phyloP scores from a whole-genome alignment of 2,329 filamentous ascomycete genomes.

The Fusarium sp. region DNA sequence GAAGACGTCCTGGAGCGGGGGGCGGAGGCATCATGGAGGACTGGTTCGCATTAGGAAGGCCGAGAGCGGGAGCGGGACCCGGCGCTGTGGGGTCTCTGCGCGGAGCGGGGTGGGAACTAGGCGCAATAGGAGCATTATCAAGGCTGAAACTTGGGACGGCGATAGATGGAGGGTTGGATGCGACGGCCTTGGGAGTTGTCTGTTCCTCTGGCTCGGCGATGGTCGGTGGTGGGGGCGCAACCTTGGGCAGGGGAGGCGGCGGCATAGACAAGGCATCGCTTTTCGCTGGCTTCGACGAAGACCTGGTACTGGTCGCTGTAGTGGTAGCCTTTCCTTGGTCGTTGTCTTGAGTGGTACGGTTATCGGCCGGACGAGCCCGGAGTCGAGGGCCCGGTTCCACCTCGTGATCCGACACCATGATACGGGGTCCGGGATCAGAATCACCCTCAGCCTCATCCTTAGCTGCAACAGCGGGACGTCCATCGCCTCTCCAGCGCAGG shows the following conservation, averaged over 20 bases:
- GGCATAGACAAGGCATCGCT: slow-evolving; percentile 53
- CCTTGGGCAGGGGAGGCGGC: slow-evolving; percentile 52
- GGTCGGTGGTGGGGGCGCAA: slow-evolving; percentile 39
- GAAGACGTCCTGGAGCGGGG: slow-evolving; percentile 38
- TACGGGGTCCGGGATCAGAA: slow-evolving; percentile 33
- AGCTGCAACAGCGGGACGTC: slow-evolving; percentile 15
- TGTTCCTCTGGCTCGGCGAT: slow-evolving; percentile 53
- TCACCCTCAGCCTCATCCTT: slow-evolving; percentile 14
- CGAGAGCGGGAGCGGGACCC: slow-evolving; percentile 21
- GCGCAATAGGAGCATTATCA: slow-evolving; percentile 47
- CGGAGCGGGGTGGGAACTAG: slow-evolving; percentile 31
- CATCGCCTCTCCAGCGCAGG: slow-evolving; percentile 38
- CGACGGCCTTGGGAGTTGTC: slow-evolving; percentile 63
- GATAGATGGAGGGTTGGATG: slow-evolving; percentile 40
- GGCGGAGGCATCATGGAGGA: slow-evolving; percentile 49
- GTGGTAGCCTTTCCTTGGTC: slow-evolving; percentile 13
- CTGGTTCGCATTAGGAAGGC: background rate
- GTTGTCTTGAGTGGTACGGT: slow-evolving; percentile 34
- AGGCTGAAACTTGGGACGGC: slow-evolving; percentile 61
- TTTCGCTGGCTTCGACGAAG: slow-evolving; percentile 7
- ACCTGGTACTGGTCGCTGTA: slow-evolving; percentile 6
- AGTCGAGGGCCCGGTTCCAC: slow-evolving; percentile 38
- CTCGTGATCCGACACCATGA: slow-evolving; percentile 43
- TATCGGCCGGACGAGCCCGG: slow-evolving; percentile 42
- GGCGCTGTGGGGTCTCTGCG: slow-evolving; percentile 30